Base-by-base conservation (phyloP, 2,329 filamentous ascomycete genomes). In the Neophaeococcomyces aloes region DNA sequence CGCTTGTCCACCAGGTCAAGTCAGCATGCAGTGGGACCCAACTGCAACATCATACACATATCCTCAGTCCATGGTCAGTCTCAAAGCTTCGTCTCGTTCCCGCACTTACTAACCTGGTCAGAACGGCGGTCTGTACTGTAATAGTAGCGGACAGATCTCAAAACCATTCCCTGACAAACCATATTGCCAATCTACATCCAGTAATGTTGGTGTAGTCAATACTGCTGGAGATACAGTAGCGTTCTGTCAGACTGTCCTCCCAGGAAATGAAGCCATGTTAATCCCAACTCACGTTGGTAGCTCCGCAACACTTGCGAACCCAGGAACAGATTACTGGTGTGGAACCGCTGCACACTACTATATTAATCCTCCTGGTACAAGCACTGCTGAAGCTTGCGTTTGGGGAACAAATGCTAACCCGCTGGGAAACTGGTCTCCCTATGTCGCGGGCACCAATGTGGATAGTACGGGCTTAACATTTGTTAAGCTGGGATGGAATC, bases 261-360 rank as follows among this genome's bases (percentile, higher is more conserved):
- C 83, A 14, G 83, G 83, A 38, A 81, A 86, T 56, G 83, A 88
- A 65, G 80, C 80, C 48, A 88, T 88, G 83, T 69, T 87, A 53
- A 87, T 87, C 55, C 82, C 83, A 13, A 88, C 82, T n/a, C 62
- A 78, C 49, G 78, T 87, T 36, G 57, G 68, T 17, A 39, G 42
- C 27, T 57, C 57, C 18, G 67, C 69, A n/a, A 72, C 71, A 23
- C 67, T 89, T 43, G 82, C 84, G 38, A 82, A 88, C 29, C 84
- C 84, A 7, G 79, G 71, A 45, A 64, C 71, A 14, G 71, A 65
- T 44, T 88, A 88, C 63, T 88, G 83, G 83, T 76, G 70, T 53
- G 63, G 65, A 34, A 87, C 83, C 10, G 75, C 83, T 46, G 81
- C 84, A 46, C 84, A 89, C 61, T 87, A 75, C 63, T 88, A 88